phyloP scores from a whole-genome alignment of 306 rosid genomes.

The Cicer arietinum region DNA sequence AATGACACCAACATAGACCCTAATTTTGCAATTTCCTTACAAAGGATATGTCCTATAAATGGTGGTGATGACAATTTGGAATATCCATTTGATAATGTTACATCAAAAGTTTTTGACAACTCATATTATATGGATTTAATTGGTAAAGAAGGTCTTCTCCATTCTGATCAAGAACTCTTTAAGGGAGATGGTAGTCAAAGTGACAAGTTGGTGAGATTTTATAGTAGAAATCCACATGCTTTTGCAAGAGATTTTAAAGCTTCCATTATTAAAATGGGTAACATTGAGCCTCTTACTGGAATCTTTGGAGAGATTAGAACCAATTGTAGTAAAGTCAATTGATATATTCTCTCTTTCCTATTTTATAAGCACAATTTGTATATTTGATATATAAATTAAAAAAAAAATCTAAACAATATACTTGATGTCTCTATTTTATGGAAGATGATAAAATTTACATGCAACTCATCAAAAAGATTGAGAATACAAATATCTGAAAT shows the following conservation, averaged over 20 bases:
- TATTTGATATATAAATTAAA: too few relatives aligned
- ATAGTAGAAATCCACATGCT: constrained; percentile 20
- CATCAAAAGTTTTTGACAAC: constrained; percentile 38
- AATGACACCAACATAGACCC: constrained; percentile 49
- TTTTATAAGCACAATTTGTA: too few relatives aligned
- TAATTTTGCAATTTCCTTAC: constrained; percentile 30
- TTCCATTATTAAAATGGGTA: constrained; percentile 59
- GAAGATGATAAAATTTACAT: constrained; percentile 5
- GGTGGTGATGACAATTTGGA: constrained; percentile 41
- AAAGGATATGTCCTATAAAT: constrained; percentile 29
- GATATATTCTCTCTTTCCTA: background rate
- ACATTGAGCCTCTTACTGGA: constrained; percentile 43
- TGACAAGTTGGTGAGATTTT: constrained; percentile 39
- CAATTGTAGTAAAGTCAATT: constrained; percentile 49
- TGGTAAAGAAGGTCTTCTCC: constrained; percentile 46
- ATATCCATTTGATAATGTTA: constrained; percentile 42
- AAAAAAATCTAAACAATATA: too few relatives aligned
- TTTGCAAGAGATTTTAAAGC: constrained; percentile 48
- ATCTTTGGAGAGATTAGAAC: constrained; percentile 44
- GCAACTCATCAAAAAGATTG: constrained; percentile 15
- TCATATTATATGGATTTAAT: constrained; percentile 42
- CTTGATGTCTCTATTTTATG: background rate
- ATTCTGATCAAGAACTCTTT: constrained; percentile 58
- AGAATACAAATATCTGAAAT: background rate
- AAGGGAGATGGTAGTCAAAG: constrained; percentile 45